Percentiles rank a stretch among this genome's conserved stretches.
These are phyloP conservation scores for Incumbomyces delicatus DNA, from an alignment of 2,329 filamentous ascomycete species.

Conservation along the genomic window DNA sequence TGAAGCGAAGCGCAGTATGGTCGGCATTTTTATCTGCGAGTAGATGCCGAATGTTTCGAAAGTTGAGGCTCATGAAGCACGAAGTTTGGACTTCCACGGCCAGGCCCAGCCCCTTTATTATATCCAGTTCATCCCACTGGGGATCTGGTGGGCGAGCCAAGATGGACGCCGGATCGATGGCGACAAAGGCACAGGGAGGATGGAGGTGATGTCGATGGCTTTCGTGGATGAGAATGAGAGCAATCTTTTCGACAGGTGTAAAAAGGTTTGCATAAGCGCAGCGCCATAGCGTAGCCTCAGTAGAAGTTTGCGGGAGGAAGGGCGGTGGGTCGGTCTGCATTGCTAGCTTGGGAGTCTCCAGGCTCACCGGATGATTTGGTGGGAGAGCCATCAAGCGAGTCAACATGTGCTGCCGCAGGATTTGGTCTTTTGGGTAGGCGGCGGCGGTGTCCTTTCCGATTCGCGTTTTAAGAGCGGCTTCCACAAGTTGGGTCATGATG, in stretches of 20 bases:
- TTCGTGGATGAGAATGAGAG: not conserved
- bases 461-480: not conserved
- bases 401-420: not conserved
- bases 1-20: not conserved
- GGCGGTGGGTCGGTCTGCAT: not conserved
- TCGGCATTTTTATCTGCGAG: not conserved
- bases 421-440: not conserved
- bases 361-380: not conserved
- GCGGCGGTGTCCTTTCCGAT: not conserved
- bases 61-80: not conserved
- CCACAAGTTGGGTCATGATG: not conserved
- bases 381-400: not conserved
- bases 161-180: not conserved
- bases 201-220: not conserved
- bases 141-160: not conserved
- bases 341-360: not conserved
- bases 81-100: not conserved
- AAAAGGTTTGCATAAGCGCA: not conserved
- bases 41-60: not conserved
- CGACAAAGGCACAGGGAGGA: not conserved
- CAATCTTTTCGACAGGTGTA: constrained; percentile 1
- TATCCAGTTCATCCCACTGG: not conserved
- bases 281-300: not conserved
- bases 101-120: not conserved
- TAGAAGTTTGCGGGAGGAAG: no score